These are phyloP conservation scores for Garcileccinum viscosum DNA, from an alignment of 1,284 basidiomycete species.

Conservation along the genomic window DNA sequence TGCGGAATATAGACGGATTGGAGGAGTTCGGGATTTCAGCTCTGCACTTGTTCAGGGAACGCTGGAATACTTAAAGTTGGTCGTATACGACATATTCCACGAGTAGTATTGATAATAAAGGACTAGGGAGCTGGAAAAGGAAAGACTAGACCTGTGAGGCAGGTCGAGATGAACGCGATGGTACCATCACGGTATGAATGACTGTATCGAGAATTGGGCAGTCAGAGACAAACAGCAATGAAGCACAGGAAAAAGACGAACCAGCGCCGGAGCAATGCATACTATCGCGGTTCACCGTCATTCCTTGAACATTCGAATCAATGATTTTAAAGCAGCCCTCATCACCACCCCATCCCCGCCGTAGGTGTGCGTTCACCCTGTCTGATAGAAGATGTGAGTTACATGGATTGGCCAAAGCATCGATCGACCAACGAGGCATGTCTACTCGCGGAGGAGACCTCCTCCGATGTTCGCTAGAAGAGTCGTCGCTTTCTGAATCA, in stretches of 20 bases:
- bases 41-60: background rate
- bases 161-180: background rate
- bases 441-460: slow-evolving; percentile 11
- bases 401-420: background rate
- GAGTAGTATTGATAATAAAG: background rate
- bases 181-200: slow-evolving; percentile 6
- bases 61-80: too few species aligned
- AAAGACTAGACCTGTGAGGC: background rate
- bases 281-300: slow-evolving; percentile 22
- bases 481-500: background rate
- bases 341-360: background rate
- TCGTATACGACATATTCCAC: too few species aligned
- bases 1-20: background rate
- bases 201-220: slow-evolving; percentile 1
- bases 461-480: slow-evolving; percentile 1
- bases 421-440: background rate
- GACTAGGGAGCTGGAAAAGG: background rate
- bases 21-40: background rate
- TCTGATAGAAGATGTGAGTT: background rate
- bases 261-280: slow-evolving; percentile 17
- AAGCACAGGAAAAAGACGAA: slow-evolving; percentile 4
- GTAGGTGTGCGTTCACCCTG: background rate
- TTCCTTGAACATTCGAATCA: slow-evolving; percentile 2
- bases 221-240: background rate
- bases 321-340: background rate